Conservation (phyloP, 1,284 basidiomycete genomes). For the Phaffia rhodozyma region DNA sequence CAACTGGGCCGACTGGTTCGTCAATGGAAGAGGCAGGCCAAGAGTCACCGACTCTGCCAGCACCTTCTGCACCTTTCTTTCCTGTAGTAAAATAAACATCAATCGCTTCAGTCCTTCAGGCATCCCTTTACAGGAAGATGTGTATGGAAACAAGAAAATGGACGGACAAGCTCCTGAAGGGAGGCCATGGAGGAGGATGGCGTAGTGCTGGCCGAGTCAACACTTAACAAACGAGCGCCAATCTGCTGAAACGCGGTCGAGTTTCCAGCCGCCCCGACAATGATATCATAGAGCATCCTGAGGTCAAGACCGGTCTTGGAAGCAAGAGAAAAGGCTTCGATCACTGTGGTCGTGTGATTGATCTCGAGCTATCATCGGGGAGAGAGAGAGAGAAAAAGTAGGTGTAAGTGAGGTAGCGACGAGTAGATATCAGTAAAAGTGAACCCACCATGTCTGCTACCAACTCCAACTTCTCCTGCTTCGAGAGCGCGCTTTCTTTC, state of each 20-base stretch:
- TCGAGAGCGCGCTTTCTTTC: neutral
- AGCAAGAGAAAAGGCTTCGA: constrained; percentile 11
- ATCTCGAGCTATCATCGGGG: neutral
- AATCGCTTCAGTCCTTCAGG: too few relatives aligned
- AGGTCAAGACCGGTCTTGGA: constrained; percentile 10
- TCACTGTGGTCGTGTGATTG: constrained; percentile 3
- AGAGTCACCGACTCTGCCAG: too few relatives aligned
- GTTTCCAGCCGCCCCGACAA: constrained; percentile 14
- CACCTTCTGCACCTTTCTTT: too few relatives aligned
- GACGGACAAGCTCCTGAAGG: constrained; percentile 2
- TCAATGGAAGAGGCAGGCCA: too few relatives aligned
- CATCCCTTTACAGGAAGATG: too few relatives aligned
- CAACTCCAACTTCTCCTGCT: neutral
- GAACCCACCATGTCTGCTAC: too few relatives aligned
- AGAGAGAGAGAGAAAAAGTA: neutral
- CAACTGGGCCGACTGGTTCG: too few relatives aligned
- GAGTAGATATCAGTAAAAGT: too few relatives aligned
- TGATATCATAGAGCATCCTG: neutral
- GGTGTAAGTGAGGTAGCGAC: too few relatives aligned
- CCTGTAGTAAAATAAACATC: too few relatives aligned
- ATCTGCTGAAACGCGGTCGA: neutral
- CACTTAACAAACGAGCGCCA: neutral
- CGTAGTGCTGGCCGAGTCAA: neutral
- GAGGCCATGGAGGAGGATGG: neutral
- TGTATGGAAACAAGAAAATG: neutral